These are phyloP conservation scores for Cenchrus fungigraminus DNA, from an alignment of 176 grass and related monocot genomes.

Conservation along the genomic window DNA sequence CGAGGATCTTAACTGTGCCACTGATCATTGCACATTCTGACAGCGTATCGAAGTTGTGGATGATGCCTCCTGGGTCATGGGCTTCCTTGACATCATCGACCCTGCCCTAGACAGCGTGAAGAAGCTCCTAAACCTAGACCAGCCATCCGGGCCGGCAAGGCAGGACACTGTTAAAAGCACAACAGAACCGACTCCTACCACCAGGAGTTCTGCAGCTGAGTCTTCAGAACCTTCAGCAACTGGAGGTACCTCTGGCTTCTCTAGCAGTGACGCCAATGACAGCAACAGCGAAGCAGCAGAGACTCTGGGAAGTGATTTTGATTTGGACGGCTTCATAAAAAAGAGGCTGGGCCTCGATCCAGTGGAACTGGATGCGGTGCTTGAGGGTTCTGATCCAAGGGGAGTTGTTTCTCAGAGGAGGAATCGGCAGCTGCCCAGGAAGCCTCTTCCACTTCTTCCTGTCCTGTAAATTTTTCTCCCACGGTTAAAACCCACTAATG, in stretches of 20 bases:
- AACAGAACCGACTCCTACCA: constrained; percentile 25
- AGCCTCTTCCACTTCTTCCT: constrained; percentile 53
- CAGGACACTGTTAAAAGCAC: constrained; percentile 41
- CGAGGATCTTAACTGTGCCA: neutral
- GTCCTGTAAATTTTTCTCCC: constrained; percentile 12
- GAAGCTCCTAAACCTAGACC: constrained; percentile 74
- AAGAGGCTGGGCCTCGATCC: constrained; percentile 67
- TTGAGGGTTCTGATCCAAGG: constrained; percentile 54
- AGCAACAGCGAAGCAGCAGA: neutral
- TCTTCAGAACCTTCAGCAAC: constrained; percentile 1
- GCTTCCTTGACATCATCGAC: constrained; percentile 89
- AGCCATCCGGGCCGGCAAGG: constrained; percentile 30
- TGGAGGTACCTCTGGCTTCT: constrained; percentile 11
- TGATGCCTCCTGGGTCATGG: constrained; percentile 93
- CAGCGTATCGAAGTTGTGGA: constrained; percentile 92
- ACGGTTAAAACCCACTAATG: constrained; percentile 12
- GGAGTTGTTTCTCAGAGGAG: constrained; percentile 55
- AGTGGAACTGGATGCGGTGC: constrained; percentile 55
- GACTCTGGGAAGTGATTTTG: constrained; percentile 43
- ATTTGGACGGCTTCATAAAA: constrained; percentile 75
- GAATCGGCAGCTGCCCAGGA: constrained; percentile 47
- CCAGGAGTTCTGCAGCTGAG: constrained; percentile 16
- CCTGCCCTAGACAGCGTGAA: constrained; percentile 91
- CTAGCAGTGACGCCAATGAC: neutral
- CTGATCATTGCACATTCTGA: constrained; percentile 14